Evolutionary conservation across 2,329 filamentous ascomycete species (phyloP), one percentile per base, ranked within the genome.

Genomic region (Parasarocladium wereldwijsianum): DNA sequence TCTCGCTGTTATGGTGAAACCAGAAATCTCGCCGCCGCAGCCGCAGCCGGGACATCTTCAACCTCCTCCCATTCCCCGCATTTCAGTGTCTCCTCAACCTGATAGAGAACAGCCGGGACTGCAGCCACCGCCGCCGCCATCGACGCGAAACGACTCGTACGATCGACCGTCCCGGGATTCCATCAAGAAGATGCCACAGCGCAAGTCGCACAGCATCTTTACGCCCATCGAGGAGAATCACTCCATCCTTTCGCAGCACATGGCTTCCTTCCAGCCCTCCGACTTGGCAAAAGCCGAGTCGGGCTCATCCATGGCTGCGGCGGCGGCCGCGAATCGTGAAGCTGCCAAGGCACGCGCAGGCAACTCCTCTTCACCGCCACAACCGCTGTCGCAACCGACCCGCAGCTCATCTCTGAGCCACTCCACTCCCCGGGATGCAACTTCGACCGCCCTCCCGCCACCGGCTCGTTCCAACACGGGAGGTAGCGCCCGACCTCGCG

Each of bases 221-320:
- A 98, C 90, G 0, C 90, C 90, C 0, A 93, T 98, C 38, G 90
- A 96, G 44, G 86, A 93, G 49, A 85, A 80, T 43, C 71, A 82
- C 28, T 94, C 86, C 2, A 77, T 94, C 34, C 57, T 94, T 24
- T 84, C 83, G 9, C 82, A 87, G 39, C 85, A 93, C 49, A 76
- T 81, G 38, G 75, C 72, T 11, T 70, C 69, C 2, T 77, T 80
- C 40, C 64, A 71, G 8, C 62, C 68, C 3, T 71, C 73, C 28
- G 52, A 63, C 27, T 60, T 47, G 31, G 38, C 44, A 23, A 50
- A 63, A 46, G 44, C 51, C 37, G 51, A 67, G 38, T 35, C 41
- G 4, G 38, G 28, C 5, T 19, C 28, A 5, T 30, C 28, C 8
- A 30, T 30, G 8, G 28, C 41, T 17, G 34, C 39, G 11, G 31